phyloP scores from a whole-genome alignment of 768 basidiomycete species.

The Tubosaeta sp. region DNA sequence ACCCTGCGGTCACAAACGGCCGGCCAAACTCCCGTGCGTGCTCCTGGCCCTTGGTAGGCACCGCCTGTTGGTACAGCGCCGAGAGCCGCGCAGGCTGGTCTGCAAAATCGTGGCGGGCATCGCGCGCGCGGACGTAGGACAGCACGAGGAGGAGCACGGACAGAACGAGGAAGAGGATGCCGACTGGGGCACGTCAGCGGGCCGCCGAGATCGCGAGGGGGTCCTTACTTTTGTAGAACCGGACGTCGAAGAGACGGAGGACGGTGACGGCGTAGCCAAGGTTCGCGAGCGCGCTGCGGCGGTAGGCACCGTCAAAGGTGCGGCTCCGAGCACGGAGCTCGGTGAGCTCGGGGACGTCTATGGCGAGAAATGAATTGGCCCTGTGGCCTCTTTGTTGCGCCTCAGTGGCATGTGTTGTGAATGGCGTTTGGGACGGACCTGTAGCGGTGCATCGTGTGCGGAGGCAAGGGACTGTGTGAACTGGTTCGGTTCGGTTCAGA shows the following conservation, averaged over 20 bases:
- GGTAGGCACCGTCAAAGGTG: constrained; percentile 82
- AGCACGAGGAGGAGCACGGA: constrained; percentile 55
- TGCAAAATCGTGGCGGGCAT: constrained; percentile 74
- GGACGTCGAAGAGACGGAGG: constrained; percentile 70
- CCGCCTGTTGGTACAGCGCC: constrained; percentile 32
- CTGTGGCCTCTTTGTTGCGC: constrained; percentile 40
- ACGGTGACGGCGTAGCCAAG: constrained; percentile 72
- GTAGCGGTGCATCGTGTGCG: constrained; percentile 21
- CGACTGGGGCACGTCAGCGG: constrained; percentile 33
- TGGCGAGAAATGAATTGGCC: constrained; percentile 46
- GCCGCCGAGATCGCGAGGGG: too few species aligned
- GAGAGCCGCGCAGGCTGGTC: constrained; percentile 41
- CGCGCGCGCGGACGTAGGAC: constrained; percentile 57
- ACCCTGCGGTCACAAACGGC: constrained; percentile 79
- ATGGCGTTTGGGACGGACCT: constrained; percentile 13
- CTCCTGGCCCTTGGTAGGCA: constrained; percentile 59
- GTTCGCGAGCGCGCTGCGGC: constrained; percentile 67
- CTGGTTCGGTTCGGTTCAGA: constrained; percentile 19
- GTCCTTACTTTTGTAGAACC: constrained; percentile 69
- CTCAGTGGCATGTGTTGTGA: neutral
- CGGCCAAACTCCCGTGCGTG: constrained; percentile 63
- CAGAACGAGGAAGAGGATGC: constrained; percentile 61
- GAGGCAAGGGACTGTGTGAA: constrained; percentile 13
- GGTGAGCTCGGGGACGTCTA: constrained; percentile 56
- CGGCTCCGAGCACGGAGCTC: constrained; percentile 78